Base-by-base conservation (phyloP, 176 grass and related monocot genomes). In the Eragrostis curvula region DNA sequence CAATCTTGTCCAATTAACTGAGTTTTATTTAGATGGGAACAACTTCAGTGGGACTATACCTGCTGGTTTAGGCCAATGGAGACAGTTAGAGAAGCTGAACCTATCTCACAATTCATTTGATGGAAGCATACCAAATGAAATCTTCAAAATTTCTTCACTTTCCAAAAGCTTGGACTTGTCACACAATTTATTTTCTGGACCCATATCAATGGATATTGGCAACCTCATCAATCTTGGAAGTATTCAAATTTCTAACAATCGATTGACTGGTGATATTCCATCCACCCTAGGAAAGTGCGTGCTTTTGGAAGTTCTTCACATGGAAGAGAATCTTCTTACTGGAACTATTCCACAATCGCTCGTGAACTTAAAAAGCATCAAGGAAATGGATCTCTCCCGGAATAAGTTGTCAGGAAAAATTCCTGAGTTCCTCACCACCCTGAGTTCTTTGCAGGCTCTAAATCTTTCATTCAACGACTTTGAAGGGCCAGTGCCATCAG, bases 331-430 rank as follows among this genome's bases (percentile, higher is more conserved):
- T 50, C 39, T 70, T 18, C 78, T 94, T 20, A 48, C 82, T 47
- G 88, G 88, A 77, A 67, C 9, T 17, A 88, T 94, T 86, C 91
- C 91, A 72, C 32, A 24, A 11, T 72, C 85, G 13, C 71, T 94
- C 16, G 44, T 2, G 17, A 84, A 84, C 47, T 48, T 94, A 30
- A 83, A 75, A 83, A 84, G 79, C 5, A 51, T 94, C 67, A 63
- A 43, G 66, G 40, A 46, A 23, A 20, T 94, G 78, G 91, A 94
- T 84, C 70, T 94, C 12, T 90, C 91, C 15, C 21, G 9, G 11
- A 94, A 94, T 27, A 84, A 75, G 1, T 67, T 94, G 24, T 80
- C 81, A 24, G 91, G 85, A 23, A 10, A 73, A 66, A 71, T 94
- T 24, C 91, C 91, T n/a, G 72, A 82, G 15, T 88, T 94, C 56